These are phyloP conservation scores for Penicillium subrubescens DNA, from an alignment of 495 filamentous ascomycete genomes.

Conservation along the genomic window DNA sequence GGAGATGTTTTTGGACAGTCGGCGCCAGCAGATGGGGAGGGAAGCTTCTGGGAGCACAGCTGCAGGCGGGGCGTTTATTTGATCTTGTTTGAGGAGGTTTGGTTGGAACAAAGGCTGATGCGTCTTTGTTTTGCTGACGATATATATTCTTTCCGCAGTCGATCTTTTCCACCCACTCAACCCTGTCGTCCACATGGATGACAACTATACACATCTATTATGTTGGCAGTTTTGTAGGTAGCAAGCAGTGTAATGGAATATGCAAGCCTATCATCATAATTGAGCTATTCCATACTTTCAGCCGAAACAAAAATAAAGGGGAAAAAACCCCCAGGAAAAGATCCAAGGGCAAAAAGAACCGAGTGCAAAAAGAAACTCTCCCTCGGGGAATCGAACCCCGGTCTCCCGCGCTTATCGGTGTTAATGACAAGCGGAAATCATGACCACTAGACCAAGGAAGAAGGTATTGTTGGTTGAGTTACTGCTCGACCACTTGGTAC, in stretches of 20 bases:
- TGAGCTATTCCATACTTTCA: too few species aligned
- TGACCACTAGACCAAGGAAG: conserved; percentile 54
- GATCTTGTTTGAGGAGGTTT: background rate
- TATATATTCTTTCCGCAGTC: conserved; percentile 20
- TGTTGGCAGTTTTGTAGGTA: background rate
- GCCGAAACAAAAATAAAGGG: too few species aligned
- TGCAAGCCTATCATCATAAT: conserved; percentile 41
- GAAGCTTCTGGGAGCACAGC: conserved; percentile 22
- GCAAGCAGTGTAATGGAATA: background rate
- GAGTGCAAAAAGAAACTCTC: conserved; percentile 38
- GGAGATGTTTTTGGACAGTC: conserved; percentile 59
- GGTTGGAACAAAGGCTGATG: background rate
- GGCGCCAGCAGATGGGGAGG: conserved; percentile 45
- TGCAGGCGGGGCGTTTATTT: conserved; percentile 35
- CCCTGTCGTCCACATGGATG: background rate
- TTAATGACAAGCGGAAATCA: conserved; percentile 59
- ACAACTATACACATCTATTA: background rate
- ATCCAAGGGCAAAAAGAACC: conserved; percentile 30
- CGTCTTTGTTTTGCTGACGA: background rate
- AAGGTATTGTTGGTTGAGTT: conserved; percentile 25
- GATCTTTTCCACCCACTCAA: background rate
- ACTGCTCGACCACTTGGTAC: conserved; percentile 32
- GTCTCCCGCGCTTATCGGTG: conserved; percentile 50
- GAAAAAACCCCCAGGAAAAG: too few species aligned
- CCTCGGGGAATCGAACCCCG: conserved; percentile 57